Evolutionary conservation across 176 grass and related monocot genomes (phyloP), one percentile per base, ranked within the genome.

Genomic region (Cenchrus fungigraminus): DNA sequence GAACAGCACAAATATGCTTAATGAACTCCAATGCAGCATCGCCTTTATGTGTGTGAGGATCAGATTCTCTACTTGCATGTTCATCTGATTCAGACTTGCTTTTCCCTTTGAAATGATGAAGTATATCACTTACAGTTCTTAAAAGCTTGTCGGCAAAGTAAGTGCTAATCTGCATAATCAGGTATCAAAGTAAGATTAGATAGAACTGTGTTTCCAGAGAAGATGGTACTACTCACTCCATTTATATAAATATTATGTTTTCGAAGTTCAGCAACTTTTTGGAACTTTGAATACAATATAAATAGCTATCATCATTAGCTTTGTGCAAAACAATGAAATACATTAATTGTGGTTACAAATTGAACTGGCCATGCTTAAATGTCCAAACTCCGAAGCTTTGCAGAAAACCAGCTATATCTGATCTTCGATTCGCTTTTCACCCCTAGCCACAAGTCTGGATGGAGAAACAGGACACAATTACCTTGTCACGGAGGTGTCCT

Each of bases 101-200:
- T 79, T 81, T 92, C 76, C 90, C 85, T 82, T 95, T 95, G 83
- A 94, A 94, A 78, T 91, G 91, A 43, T 78, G 74, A 85, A 92
- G 88, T 90, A 92, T 94, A 82, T 93, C 91, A 50, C 91, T 78
- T 40, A 98, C 93, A 83, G 90, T 94, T 71, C 85, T 91, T 45
- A 95, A 86, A 93, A 98, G 96, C 84, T 98, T 98, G 53, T 93
- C 87, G 19, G 96, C 77, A 63, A 98, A 98, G 84, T 95, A 95
- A 84, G 71, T 98, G 81, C 96, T 89, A 56, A 98, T 98, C 93
- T 98, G 87, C 88, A 84, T 74, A 43, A 68, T 61, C 45, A 81
- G 70, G 70, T 62, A 86, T 28, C 15, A 29, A 86, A 88, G 20
- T 46, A 44, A 72, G 56, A 79, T 68, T 76, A 82, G 16, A 57